Conservation (phyloP, 2,329 filamentous ascomycete species). For the Aureobasidium sp. region DNA sequence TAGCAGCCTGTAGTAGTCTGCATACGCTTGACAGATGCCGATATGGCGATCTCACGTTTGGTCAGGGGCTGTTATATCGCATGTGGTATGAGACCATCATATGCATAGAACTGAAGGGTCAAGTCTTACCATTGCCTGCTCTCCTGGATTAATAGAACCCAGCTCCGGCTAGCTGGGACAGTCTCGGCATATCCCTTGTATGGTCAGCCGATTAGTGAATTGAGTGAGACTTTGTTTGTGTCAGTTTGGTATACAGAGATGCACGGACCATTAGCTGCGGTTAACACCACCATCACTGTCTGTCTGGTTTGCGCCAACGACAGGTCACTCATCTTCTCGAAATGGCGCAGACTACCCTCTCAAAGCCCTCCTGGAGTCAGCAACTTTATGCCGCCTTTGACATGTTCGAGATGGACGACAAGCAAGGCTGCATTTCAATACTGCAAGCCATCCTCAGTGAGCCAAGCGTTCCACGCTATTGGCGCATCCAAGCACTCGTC, state of each 20-base stretch:
- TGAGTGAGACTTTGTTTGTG: not conserved
- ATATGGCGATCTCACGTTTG: not conserved
- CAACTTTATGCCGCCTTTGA: not conserved
- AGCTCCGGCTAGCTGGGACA: not conserved
- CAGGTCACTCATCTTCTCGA: not conserved
- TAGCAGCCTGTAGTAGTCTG: not conserved
- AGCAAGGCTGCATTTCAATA: not conserved
- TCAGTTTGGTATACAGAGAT: not conserved
- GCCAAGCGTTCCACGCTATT: not conserved
- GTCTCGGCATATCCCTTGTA: not conserved
- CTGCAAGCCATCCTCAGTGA: not conserved
- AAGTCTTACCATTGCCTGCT: not conserved
- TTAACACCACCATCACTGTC: not conserved
- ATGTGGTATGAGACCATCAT: not conserved
- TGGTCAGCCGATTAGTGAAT: not conserved
- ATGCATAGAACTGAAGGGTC: not conserved
- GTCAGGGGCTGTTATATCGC: not conserved
- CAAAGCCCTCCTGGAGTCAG: not conserved
- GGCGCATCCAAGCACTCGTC: not conserved
- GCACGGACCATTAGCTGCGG: not conserved
- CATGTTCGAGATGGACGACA: not conserved
- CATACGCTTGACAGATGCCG: not conserved
- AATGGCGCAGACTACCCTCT: not conserved
- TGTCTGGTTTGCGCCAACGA: too few species aligned
- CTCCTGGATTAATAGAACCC: not conserved